phyloP scores from a whole-genome alignment of 176 grass and related monocot genomes.

The Saccharum officinarum region DNA sequence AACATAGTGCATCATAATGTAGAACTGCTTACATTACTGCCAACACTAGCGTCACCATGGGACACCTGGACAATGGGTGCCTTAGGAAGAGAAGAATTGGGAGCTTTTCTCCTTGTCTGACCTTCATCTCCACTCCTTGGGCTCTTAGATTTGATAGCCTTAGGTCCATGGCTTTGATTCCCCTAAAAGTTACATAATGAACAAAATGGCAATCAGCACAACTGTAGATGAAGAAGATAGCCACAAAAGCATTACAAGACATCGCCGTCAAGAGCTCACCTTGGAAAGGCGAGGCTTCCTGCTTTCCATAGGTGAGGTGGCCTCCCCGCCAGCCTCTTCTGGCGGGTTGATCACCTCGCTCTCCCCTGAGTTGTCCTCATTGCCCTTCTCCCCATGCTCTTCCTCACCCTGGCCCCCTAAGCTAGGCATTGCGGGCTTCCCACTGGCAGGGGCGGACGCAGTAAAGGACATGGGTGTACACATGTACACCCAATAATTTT shows the following conservation, averaged over 20 bases:
- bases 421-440: slow-evolving; percentile 4
- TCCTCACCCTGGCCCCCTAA: slow-evolving; percentile 8
- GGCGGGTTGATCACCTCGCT: slow-evolving; percentile 60
- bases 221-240: not conserved
- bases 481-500: too few species aligned
- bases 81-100: slow-evolving; percentile 39
- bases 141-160: slow-evolving; percentile 42
- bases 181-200: slow-evolving; percentile 28
- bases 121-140: slow-evolving; percentile 45
- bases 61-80: slow-evolving; percentile 9
- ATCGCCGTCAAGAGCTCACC: slow-evolving; percentile 23
- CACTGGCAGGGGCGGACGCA: too few species aligned
- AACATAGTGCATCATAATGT: not conserved
- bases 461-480: too few species aligned
- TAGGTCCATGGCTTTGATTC: slow-evolving; percentile 38
- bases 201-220: slow-evolving; percentile 1
- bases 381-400: slow-evolving; percentile 25
- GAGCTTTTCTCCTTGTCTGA: slow-evolving; percentile 34
- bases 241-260: not conserved
- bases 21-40: slow-evolving; percentile 35
- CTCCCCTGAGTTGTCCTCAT: slow-evolving; percentile 43
- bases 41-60: slow-evolving; percentile 11
- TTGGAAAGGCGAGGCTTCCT: slow-evolving; percentile 34
- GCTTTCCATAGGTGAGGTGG: slow-evolving; percentile 39
- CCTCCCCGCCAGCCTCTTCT: slow-evolving; percentile 41